Evolutionary conservation across 2,329 filamentous ascomycete species (phyloP), one percentile per base, ranked within the genome.

Genomic region (Fusarium ambrosium): DNA sequence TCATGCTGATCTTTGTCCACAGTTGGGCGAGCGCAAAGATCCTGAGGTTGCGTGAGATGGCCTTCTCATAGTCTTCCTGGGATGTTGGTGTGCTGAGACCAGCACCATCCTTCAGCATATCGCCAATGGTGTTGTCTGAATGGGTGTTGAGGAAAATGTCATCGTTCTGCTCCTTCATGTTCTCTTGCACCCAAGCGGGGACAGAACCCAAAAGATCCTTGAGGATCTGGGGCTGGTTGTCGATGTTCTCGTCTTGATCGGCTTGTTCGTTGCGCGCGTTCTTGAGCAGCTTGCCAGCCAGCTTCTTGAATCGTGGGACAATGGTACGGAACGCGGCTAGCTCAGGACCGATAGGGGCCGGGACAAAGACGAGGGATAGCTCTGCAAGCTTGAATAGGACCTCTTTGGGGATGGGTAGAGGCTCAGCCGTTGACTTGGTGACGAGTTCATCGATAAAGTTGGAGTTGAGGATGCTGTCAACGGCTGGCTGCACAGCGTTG

Each of bases 121-220:
- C 55, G 2, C 55, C 55, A 18, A 59, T 59, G 2, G 55, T 24
- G 16, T 59, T 18, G 13, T 59, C 55, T 8, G n/a, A 36, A 14
- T 59, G 55, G 3, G 32, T 39, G 34, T 59, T 59, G 34, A 59
- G 14, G 16, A 59, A 59, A 4, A 59, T 59, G 9, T 59, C 55
- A 13, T 59, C 55, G 34, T 59, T 59, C 16, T 59, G 36, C 55
- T 59, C 55, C 10, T 59, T 59, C 34, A 59, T 59, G 10, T 41
- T 59, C 20, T 27, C 55, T 59, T 59, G 55, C 2, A 59, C 55
- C 55, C 55, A 59, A 4, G 55, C 55, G 1, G 55, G 55, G 4
- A 59, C 55, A 13, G 55, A 37, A 9, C 20, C 55, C 9, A 59
- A 13, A 2, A 59, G 34, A 2, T 39, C 55, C 14, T 59, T 39